These are phyloP conservation scores for Nemania sp. DNA, from an alignment of 2,329 filamentous ascomycete species.

Conservation along the genomic window DNA sequence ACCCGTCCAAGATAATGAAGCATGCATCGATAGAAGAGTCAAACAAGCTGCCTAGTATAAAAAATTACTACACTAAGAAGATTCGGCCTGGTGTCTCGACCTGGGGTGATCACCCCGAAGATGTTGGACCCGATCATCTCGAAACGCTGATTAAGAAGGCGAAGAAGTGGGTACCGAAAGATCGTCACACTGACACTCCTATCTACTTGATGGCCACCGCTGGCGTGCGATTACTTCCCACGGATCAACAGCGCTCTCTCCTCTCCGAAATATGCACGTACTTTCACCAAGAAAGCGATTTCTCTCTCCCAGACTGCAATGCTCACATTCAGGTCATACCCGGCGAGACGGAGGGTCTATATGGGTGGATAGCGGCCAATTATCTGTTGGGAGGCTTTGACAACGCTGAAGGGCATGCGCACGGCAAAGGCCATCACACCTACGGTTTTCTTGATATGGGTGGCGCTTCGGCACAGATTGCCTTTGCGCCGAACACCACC, in stretches of 20 bases:
- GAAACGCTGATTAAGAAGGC: conserved; percentile 81
- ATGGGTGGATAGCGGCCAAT: conserved; percentile 97
- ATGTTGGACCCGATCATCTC: conserved; percentile 81
- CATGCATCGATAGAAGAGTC: conserved; percentile 63
- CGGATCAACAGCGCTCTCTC: conserved; percentile 71
- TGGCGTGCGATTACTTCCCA: conserved; percentile 84
- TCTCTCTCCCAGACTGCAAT: conserved; percentile 86
- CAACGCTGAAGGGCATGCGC: conserved; percentile 69
- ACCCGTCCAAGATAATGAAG: conserved; percentile 68
- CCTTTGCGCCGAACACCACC: conserved; percentile 91
- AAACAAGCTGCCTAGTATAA: conserved; percentile 73
- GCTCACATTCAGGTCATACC: conserved; percentile 92
- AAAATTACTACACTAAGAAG: conserved; percentile 90
- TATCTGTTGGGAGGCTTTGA: conserved; percentile 94
- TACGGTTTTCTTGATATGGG: conserved; percentile 99
- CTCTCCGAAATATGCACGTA: conserved; percentile 82
- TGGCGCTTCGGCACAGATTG: conserved; percentile 95
- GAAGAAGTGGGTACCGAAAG: conserved; percentile 72
- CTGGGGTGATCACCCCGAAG: conserved; percentile 75
- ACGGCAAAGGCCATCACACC: conserved; percentile 87
- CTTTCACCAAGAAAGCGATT: conserved; percentile 73
- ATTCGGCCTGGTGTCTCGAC: conserved; percentile 91
- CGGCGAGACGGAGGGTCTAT: conserved; percentile 92
- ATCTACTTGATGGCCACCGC: conserved; percentile 95
- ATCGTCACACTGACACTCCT: conserved; percentile 81